These are phyloP conservation scores for Boletus rubroflammeus DNA, from an alignment of 768 basidiomycete species.

Conservation along the genomic window DNA sequence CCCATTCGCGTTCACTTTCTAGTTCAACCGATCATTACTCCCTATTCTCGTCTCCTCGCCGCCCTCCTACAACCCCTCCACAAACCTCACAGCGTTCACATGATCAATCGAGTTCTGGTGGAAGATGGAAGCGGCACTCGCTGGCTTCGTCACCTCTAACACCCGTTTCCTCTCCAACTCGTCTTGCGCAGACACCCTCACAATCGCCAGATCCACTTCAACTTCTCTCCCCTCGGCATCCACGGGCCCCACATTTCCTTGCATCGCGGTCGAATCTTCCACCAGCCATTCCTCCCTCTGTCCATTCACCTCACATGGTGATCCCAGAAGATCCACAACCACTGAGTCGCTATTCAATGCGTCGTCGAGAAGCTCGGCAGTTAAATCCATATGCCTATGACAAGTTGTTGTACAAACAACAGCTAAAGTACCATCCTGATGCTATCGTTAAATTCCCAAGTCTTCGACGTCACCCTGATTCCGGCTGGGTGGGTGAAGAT, in stretches of 20 bases:
- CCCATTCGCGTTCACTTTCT: constrained; percentile 13
- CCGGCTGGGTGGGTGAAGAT: constrained; percentile 26
- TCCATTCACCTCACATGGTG: constrained; percentile 1
- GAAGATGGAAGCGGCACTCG: not conserved
- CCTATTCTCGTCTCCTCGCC: constrained; percentile 14
- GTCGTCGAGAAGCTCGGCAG: constrained; percentile 52
- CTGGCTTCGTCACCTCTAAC: constrained; percentile 21
- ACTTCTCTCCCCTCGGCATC: constrained; percentile 7
- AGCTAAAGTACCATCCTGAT: constrained; percentile 55
- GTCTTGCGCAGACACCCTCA: constrained; percentile 1
- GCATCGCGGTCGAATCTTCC: constrained; percentile 1
- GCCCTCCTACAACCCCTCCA: constrained; percentile 15
- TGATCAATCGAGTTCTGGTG: not conserved
- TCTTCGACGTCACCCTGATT: constrained; percentile 28
- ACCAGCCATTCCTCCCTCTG: not conserved
- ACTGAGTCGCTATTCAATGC: constrained; percentile 48
- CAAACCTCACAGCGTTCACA: constrained; percentile 12
- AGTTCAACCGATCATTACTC: constrained; percentile 11
- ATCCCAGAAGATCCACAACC: constrained; percentile 19
- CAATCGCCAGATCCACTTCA: constrained; percentile 26
- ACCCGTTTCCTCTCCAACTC: constrained; percentile 15
- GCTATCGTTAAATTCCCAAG: constrained; percentile 57
- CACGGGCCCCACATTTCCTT: not conserved
- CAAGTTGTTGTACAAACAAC: constrained; percentile 45
- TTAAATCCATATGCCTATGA: constrained; percentile 62